Evolutionary conservation across 257 asterid genomes (phyloP), one percentile per base, ranked within the genome.

Genomic region (Lycium ferocissimum): DNA sequence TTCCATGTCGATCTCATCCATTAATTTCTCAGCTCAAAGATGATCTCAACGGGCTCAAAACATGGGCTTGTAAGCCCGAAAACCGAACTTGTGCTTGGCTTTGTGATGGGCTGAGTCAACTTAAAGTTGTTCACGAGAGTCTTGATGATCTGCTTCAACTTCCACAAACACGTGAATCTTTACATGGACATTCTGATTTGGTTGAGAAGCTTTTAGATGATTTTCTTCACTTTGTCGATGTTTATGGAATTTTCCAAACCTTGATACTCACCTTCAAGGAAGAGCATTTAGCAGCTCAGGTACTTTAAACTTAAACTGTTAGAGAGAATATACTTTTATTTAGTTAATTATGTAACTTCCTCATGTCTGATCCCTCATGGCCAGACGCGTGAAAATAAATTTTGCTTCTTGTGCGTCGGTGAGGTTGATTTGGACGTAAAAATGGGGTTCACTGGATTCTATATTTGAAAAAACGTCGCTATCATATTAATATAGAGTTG

Each of bases 111-210:
- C 80, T 95, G 79, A 86, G 61, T 85, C 88, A 88, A 14, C 92
- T 95, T 79, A 93, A 91, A 80, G 43, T 83, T 40, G 93, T 93
- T 56, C 97, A 93, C 67, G 99, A 95, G 56, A 91, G 92, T 4
- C 93, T 95, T 51, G 99, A 95, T 61, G 98, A 95, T 79, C 94
- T 94, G 88, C 92, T 95, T 81, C 95, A 88, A 67, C 94, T 95
- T 71, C 97, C 99, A 4, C 98, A 91, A 86, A 89, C 97, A 9
- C 94, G 92, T 2, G 98, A 94, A 15, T 89, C 92, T 0, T 85
- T 95, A 57, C 83, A 86, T 63, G 87, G 87, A 14, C 83, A 83
- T 84, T 56, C 87, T 1, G 79, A 63, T 1, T 85, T 94, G 67
- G 80, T 90, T 51, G 98, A 95, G 86, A 95, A 91, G 92, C 89